Percentiles rank a stretch among this genome's conserved stretches.
Conservation (phyloP, 73 alveolate species). For the Paramecium primaurelia region DNA sequence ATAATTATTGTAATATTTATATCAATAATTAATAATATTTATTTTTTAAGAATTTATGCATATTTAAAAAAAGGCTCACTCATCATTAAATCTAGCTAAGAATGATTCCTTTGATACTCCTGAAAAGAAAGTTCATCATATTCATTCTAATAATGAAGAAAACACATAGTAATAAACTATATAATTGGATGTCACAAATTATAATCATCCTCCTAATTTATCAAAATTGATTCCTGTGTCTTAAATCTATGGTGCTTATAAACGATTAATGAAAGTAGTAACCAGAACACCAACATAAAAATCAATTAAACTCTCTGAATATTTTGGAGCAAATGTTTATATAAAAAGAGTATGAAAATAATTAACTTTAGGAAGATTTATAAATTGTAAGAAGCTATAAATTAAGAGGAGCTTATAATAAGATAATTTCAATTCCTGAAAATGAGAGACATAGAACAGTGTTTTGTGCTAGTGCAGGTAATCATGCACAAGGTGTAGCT, state of each 20-base stretch:
- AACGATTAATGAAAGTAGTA: background rate
- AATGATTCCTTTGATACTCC: background rate
- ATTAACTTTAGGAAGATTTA: slow-evolving; percentile 16
- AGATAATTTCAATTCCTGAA: slow-evolving; percentile 9
- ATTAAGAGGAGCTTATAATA: slow-evolving; percentile 55
- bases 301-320: slow-evolving; percentile 6
- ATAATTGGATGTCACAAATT: background rate
- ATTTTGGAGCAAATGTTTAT: slow-evolving; percentile 45
- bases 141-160: background rate
- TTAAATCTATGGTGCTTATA: slow-evolving; percentile 36
- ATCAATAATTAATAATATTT: background rate
- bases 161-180: background rate
- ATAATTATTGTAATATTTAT: background rate
- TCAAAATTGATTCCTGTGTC: slow-evolving; percentile 13
- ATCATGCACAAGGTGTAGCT: slow-evolving; percentile 78
- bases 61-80: background rate
- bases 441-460: slow-evolving; percentile 61
- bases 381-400: slow-evolving; percentile 48
- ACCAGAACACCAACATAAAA: slow-evolving; percentile 42
- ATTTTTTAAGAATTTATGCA: background rate
- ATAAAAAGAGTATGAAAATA: slow-evolving; percentile 24
- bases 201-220: slow-evolving; percentile 27
- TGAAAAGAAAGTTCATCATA: background rate
- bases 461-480: slow-evolving; percentile 71
- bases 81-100: background rate